Evolutionary conservation across 345 rosid species (phyloP), one percentile per base, ranked within the genome.

Genomic region (Eucalyptus regnans): DNA sequence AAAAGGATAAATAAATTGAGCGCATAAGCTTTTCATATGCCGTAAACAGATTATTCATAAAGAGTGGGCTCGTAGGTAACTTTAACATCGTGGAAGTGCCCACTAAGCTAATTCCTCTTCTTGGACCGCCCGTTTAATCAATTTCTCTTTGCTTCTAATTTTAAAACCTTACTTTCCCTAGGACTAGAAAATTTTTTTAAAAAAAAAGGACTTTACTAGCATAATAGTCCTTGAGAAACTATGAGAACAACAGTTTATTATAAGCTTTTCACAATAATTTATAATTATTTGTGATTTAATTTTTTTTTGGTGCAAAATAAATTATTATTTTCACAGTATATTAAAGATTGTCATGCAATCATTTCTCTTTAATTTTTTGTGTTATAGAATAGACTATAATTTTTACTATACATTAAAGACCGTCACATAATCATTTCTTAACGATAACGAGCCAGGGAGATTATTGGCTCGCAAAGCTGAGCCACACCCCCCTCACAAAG

Each of bases 331-430:
- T 51, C 8, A 51, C 8, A 51, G 0, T 51, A 16, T 0, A 51
- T 16, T 51, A 51, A 15, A 51, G 4, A 51, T 51, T 51, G 0
- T 51, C 8, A 51, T 0, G 20, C 0, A 16, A 51, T 16, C 0
- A 51, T 51, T 51, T 51, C 7, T 51, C 0, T 50, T 15, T 50
- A 50, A 50, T 51, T 3, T 52, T 52, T 52, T 0, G 56, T 52
- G 23, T 17, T 17, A 4, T 1, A 17, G 0, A 17, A 51, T 51
- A 50, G 5, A 50, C 0, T 5, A 2, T 50, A 15, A 15, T 15
- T 15, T 50, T 50, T 15, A 50, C 1, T 1, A 0, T 50, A 50
- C 0, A 2, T 15, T 50, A 15, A 50, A 50, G 4, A 50, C 0
- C 0, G 0, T 50, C 1, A 52, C 22, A 1, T 0, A 3, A 18